phyloP scores from a whole-genome alignment of 495 filamentous ascomycete genomes.

The Penicillium alfredii region DNA sequence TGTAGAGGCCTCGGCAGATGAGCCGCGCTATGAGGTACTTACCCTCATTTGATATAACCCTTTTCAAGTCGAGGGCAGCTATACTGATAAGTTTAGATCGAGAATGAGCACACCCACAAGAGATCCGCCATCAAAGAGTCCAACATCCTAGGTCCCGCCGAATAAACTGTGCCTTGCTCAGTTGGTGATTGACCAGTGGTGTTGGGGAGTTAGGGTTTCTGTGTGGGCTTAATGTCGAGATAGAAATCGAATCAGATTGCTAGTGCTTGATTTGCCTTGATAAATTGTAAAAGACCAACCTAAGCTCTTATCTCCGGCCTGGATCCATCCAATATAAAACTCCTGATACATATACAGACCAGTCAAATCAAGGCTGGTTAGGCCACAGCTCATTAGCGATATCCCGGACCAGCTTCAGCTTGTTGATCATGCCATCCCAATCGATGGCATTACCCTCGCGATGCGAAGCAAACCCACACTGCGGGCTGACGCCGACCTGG shows the following conservation, averaged over 20 bases:
- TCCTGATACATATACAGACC: no score
- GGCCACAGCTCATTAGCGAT: slow-evolving; percentile 70
- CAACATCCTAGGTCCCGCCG: slow-evolving; percentile 31
- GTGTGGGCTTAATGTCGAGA: no score
- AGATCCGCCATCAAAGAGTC: slow-evolving; percentile 29
- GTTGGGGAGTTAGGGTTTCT: no score
- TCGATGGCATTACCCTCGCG: slow-evolving; percentile 60
- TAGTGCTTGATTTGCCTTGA: no score
- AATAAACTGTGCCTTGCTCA: slow-evolving; percentile 4
- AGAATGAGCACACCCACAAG: slow-evolving; percentile 32
- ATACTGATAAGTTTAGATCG: slow-evolving; percentile 18
- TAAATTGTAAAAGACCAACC: no score
- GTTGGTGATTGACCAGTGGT: no score
- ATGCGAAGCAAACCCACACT: slow-evolving; percentile 77
- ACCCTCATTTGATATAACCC: neutral
- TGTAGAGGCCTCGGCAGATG: slow-evolving; percentile 17
- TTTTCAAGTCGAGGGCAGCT: neutral
- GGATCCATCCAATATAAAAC: neutral
- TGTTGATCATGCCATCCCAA: slow-evolving; percentile 62
- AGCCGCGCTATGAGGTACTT: slow-evolving; percentile 28
- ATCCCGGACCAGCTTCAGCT: slow-evolving; percentile 59
- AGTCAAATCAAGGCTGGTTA: slow-evolving; percentile 52
- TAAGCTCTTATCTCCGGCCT: no score
- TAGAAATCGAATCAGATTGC: no score
- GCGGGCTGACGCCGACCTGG: slow-evolving; percentile 64